Evolutionary conservation across 164 flowering plant genomes (phyloP).

Genomic region (Berberis thunbergii): DNA sequence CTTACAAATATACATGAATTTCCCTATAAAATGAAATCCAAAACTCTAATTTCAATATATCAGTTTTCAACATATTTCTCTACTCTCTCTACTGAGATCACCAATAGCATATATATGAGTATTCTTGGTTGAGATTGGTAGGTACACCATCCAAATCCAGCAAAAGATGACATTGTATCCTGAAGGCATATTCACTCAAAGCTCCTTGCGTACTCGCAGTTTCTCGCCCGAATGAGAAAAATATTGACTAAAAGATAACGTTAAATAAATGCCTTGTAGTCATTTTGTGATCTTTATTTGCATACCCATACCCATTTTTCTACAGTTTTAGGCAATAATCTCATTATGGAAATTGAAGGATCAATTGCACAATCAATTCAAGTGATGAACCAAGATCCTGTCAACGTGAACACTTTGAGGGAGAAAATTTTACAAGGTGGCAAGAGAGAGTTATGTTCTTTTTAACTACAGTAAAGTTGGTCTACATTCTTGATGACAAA

Average conservation of each 20-base stretch:
- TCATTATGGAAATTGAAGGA: not conserved
- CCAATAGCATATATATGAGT: too few relatives aligned
- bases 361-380: not conserved
- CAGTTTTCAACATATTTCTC: too few relatives aligned
- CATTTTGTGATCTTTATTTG: not conserved
- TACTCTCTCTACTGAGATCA: not conserved
- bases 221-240: too few relatives aligned
- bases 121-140: too few relatives aligned
- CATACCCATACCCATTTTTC: not conserved
- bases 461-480: not conserved
- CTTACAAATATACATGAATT: too few relatives aligned
- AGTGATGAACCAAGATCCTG: not conserved
- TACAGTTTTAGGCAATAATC: not conserved
- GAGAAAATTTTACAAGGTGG: too few relatives aligned
- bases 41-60: too few relatives aligned
- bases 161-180: too few relatives aligned
- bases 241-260: not conserved
- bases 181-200: too few relatives aligned
- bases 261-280: not conserved
- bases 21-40: too few relatives aligned
- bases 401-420: not conserved
- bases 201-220: too few relatives aligned
- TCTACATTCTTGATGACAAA: too few relatives aligned
- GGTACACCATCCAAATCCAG: not conserved
- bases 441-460: slow-evolving; percentile 2